Conservation (phyloP, 805 yeast species). For the Pichia cabralensis region DNA sequence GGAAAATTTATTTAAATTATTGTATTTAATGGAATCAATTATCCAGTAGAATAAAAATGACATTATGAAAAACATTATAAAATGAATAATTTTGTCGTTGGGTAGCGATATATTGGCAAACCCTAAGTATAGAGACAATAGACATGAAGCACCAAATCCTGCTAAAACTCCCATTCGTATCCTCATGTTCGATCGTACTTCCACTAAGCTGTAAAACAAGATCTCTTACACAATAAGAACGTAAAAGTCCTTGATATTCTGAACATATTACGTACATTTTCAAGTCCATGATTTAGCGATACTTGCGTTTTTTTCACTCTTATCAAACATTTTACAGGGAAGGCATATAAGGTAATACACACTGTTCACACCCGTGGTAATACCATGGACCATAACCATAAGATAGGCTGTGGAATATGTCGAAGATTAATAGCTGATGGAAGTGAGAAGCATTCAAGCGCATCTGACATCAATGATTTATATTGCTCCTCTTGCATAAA, state of each 20-base stretch:
- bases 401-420: conserved; percentile 15
- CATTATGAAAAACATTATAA: conserved; percentile 33
- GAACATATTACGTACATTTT: no score
- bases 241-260: no score
- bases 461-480: conserved; percentile 1
- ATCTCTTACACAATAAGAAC: no score
- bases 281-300: no score
- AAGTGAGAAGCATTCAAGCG: background rate
- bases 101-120: conserved; percentile 37
- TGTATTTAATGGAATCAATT: conserved; percentile 31
- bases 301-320: no score
- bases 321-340: no score
- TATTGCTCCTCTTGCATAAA: conserved; percentile 22
- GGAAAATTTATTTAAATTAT: no score
- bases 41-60: conserved; percentile 39
- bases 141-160: background rate
- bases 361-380: no score
- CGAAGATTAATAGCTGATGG: background rate
- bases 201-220: no score
- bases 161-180: background rate
- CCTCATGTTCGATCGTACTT: no score
- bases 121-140: conserved; percentile 33
- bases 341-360: no score
- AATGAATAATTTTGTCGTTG: conserved; percentile 41
- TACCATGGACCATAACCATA: no score